These are phyloP conservation scores for Candida andamanensis DNA, from an alignment of 805 yeast genomes.

Conservation along the genomic window DNA sequence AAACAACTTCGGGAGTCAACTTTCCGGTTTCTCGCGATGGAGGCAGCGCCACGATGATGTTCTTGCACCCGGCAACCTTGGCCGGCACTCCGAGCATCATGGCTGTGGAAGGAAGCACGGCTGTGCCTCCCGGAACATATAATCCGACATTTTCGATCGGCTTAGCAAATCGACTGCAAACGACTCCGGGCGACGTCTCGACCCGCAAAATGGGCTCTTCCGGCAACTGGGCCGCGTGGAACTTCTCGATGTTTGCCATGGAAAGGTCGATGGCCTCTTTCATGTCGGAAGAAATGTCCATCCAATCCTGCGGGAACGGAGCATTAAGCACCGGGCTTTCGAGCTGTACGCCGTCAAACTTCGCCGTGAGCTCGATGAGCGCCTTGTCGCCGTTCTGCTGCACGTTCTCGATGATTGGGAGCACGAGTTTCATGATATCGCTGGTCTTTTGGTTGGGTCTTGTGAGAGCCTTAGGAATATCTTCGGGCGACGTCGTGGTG, in stretches of 20 bases:
- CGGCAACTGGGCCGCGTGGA: constrained; percentile 91
- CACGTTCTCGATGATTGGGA: constrained; percentile 82
- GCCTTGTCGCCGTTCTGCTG: constrained; percentile 79
- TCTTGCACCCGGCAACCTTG: constrained; percentile 92
- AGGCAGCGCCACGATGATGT: constrained; percentile 90
- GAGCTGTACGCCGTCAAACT: constrained; percentile 82
- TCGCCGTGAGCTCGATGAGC: constrained; percentile 79
- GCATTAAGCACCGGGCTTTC: constrained; percentile 72
- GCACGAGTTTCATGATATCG: constrained; percentile 87
- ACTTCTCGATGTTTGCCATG: constrained; percentile 79
- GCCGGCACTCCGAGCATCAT: constrained; percentile 99
- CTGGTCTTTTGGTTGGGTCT: constrained; percentile 96
- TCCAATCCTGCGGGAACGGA: constrained; percentile 77
- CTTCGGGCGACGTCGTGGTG: constrained; percentile 35
- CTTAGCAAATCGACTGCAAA: constrained; percentile 90
- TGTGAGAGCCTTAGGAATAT: constrained; percentile 57
- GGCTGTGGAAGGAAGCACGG: constrained; percentile 95
- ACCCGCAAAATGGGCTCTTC: constrained; percentile 63
- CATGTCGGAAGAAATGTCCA: constrained; percentile 69
- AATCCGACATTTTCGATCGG: constrained; percentile 94
- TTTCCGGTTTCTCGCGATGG: constrained; percentile 86
- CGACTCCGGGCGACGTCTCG: constrained; percentile 92
- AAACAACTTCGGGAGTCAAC: constrained; percentile 93
- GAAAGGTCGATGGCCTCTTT: constrained; percentile 85
- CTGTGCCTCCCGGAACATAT: constrained; percentile 98